Evolutionary conservation across 192 early-diverging fungal genomes (phyloP), one percentile per base, ranked within the genome.

Genomic region (Umbelopsis isabellina): DNA sequence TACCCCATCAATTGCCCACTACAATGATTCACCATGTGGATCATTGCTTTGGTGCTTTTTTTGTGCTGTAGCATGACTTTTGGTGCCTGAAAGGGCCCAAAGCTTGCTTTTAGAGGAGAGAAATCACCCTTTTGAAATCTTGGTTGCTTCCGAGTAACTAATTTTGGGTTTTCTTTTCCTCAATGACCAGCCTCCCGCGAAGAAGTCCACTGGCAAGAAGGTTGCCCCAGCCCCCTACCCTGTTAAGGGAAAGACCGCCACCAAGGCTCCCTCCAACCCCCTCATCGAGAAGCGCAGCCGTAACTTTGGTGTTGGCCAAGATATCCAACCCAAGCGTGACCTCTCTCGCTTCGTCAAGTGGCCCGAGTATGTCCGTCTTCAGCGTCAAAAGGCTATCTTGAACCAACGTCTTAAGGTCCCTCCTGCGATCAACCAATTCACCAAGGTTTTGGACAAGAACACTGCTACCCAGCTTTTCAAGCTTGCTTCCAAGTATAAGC

Each of bases 401-500:
- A 86, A 91, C 80, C 92, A 94, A 87, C 94, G 97, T 84, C 89
- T 99, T 76, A 97, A 97, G 93, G 97, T 99, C 45, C 97, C 97
- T 70, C 97, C 97, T 20, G 91, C 97, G 48, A 89, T 99, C 89
- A 96, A 97, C 92, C 97, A 99, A 90, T 99, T 99, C 91, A 91
- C 93, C 80, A 90, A 95, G 88, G 89, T 90, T 52, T 83, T 96
- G 72, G 97, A 99, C 89, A 95, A 95, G 90, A 97, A 96, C 91
- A 96, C 93, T 78, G 96, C 97, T 76, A 92, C 91, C 78, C 91
- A 96, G 87, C 86, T 96, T 75, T 97, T 99, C 94, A 95, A 95
- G 89, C 91, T 99, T 76, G 83, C 92, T 66, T 83, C 92, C 92
- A 98, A 98, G 93, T 97, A 97, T 92, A 94, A 95, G 80, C 95